Percentiles rank a stretch among this genome's conserved stretches.
Evolutionary conservation across 116 monocot species (phyloP).

Genomic region (Cymodocea nodosa): DNA sequence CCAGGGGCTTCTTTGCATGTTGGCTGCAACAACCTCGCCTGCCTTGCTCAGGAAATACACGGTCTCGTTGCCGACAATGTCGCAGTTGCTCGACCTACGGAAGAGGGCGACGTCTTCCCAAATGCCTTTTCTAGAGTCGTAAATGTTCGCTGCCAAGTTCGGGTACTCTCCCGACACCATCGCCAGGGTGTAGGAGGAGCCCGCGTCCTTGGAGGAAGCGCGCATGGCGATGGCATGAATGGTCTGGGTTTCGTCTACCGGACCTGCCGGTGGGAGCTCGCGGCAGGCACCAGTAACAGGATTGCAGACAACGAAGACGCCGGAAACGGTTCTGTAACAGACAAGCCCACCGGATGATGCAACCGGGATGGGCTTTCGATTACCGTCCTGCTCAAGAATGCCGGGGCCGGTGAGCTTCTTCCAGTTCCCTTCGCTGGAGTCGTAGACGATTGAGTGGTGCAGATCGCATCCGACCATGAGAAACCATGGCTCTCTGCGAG

Average conservation of each 20-base stretch:
- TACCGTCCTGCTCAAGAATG: constrained; percentile 5
- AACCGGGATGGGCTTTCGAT: constrained; percentile 30
- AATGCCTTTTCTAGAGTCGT: constrained; percentile 24
- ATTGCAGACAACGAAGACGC: constrained; percentile 42
- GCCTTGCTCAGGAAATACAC: constrained; percentile 82
- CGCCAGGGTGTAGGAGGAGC: constrained; percentile 30
- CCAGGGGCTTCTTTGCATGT: constrained; percentile 74
- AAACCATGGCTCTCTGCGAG: constrained; percentile 62
- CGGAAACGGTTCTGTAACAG: constrained; percentile 32
- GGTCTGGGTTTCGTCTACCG: constrained; percentile 1
- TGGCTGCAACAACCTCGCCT: constrained; percentile 71
- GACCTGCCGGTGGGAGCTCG: constrained; percentile 25
- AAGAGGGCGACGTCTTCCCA: constrained; percentile 38
- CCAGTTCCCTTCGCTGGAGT: constrained; percentile 50
- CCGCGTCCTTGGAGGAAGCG: constrained; percentile 12
- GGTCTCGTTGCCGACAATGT: constrained; percentile 19
- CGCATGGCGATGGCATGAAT: constrained; percentile 81
- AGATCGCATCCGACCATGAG: constrained; percentile 52
- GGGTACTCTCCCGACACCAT: constrained; percentile 51
- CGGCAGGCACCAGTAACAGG: constrained; percentile 52
- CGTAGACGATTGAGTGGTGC: constrained; percentile 37
- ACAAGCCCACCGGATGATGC: constrained; percentile 61
- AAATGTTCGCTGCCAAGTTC: constrained; percentile 25
- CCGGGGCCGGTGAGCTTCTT: constrained; percentile 23
- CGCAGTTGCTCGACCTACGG: constrained; percentile 3